These are phyloP conservation scores for Penicillium sp. DNA, from an alignment of 2,329 filamentous ascomycete species.

Conservation along the genomic window DNA sequence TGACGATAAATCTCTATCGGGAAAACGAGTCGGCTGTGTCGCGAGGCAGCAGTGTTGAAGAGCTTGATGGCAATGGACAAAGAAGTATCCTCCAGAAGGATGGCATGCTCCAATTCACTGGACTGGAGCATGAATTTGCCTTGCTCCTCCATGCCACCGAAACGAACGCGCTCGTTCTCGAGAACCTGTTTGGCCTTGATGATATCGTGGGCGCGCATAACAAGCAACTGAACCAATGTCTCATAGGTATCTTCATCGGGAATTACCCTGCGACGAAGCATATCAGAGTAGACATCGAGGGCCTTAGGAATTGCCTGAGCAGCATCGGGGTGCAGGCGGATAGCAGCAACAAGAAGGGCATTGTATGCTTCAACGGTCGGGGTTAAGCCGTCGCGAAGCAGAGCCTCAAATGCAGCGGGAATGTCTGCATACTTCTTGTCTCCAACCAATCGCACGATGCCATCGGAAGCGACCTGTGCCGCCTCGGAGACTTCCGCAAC, in stretches of 20 bases:
- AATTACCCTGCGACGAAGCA: conserved; percentile 80
- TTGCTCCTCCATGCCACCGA: conserved; percentile 79
- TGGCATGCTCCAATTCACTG: conserved; percentile 81
- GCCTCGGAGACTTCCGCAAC: conserved; percentile 57
- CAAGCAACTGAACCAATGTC: conserved; percentile 79
- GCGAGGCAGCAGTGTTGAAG: conserved; percentile 73
- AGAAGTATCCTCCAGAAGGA: conserved; percentile 83
- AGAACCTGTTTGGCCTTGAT: conserved; percentile 70
- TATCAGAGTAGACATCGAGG: conserved; percentile 92
- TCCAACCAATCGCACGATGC: conserved; percentile 73
- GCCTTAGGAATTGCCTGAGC: conserved; percentile 87
- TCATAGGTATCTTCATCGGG: conserved; percentile 86
- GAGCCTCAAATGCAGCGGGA: conserved; percentile 83
- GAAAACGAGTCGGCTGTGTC: conserved; percentile 63
- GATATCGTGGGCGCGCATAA: conserved; percentile 77
- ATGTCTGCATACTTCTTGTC: conserved; percentile 80
- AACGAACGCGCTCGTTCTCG: conserved; percentile 80
- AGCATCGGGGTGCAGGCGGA: conserved; percentile 75
- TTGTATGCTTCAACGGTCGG: conserved; percentile 91
- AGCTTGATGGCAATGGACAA: conserved; percentile 82
- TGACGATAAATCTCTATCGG: conserved; percentile 81
- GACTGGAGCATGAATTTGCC: conserved; percentile 88
- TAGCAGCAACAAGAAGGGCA: conserved; percentile 79
- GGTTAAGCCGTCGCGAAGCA: conserved; percentile 78
- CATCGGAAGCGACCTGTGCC: conserved; percentile 71